Base-by-base conservation (phyloP, 2,329 filamentous ascomycete species). In the Colletotrichum lini region DNA sequence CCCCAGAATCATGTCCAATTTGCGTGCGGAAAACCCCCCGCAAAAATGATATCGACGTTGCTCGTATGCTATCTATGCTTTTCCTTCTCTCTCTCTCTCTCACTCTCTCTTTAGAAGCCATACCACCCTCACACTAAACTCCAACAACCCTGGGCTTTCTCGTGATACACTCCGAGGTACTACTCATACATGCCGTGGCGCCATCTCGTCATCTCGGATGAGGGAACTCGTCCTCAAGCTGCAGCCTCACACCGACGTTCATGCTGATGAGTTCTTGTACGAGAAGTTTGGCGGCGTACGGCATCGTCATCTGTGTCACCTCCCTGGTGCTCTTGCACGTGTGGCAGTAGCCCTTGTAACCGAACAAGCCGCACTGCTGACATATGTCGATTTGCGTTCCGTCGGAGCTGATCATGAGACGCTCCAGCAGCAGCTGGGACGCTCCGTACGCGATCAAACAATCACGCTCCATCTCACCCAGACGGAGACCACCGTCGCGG, bases 401-500 rank as follows among this genome's bases (percentile, higher is more conserved):
- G 83, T 99, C 96, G 1, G 94, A 97, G 73, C 92, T 95, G 73
- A 97, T 89, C 97, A 99, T 99, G 72, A 99, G 86, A 47, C 96
- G 91, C 83, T 99, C 96, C 3, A 98, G 87, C 42, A 99, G 87
- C 45, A 99, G 87, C 82, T 99, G 96, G 65, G 92, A 95, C 10
- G 96, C 96, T 68, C 96, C 96, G 80, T 99, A 99, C 12, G 96
- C 96, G 76, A 99, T 98, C 73, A 99, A 82, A 83, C 96, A 99
- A 85, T 99, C 96, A 76, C 96, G 94, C 81, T 99, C 96, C 97
- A 99, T 99, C 84, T 99, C 96, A 79, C 97, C 96, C 56, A 99
- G 86, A 80, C 96, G 92, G 53, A 99, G 86, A 81, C 96, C 96
- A 82, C 96, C 96, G 75, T 97, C 94, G 68, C 96, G 87, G 10